phyloP scores from a whole-genome alignment of 768 basidiomycete genomes.

The Epithele typhae region DNA sequence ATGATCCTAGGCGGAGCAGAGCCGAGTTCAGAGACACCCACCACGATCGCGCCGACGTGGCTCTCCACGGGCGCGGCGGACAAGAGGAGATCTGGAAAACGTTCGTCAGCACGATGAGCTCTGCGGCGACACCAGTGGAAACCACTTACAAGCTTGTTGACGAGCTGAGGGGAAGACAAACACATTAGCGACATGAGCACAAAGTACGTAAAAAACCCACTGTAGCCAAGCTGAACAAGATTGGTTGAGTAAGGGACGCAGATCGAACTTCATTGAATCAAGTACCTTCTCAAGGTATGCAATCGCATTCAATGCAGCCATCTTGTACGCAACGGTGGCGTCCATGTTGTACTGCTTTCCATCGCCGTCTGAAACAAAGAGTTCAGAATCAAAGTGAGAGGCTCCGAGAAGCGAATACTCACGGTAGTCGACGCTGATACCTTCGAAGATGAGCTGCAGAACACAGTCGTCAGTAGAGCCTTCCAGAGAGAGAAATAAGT shows the following conservation, averaged over 20 bases:
- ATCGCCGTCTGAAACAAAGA: conserved; percentile 49
- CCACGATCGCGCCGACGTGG: conserved; percentile 67
- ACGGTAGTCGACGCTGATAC: conserved; percentile 70
- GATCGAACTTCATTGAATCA: too few species aligned
- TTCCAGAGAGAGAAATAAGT: too few species aligned
- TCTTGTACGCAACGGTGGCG: conserved; percentile 74
- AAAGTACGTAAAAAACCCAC: neutral
- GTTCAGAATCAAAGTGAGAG: neutral
- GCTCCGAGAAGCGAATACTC: conserved; percentile 18
- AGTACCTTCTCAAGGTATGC: conserved; percentile 64
- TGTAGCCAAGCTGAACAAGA: too few species aligned
- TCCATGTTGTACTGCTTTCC: conserved; percentile 79
- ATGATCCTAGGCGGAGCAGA: too few species aligned
- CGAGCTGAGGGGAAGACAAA: conserved; percentile 40
- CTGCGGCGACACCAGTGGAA: neutral
- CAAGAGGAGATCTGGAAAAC: conserved; percentile 52
- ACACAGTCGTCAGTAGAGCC: too few species aligned
- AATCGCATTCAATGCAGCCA: conserved; percentile 74
- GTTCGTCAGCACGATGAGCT: neutral
- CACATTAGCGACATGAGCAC: neutral
- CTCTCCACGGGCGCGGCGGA: conserved; percentile 69
- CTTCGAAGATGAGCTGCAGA: conserved; percentile 66
- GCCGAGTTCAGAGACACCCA: conserved; percentile 26
- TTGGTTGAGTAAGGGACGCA: too few species aligned
- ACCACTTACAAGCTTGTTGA: conserved; percentile 63